phyloP scores from a whole-genome alignment of 352 stramenopile genomes.

The Achlya hypogyna region DNA sequence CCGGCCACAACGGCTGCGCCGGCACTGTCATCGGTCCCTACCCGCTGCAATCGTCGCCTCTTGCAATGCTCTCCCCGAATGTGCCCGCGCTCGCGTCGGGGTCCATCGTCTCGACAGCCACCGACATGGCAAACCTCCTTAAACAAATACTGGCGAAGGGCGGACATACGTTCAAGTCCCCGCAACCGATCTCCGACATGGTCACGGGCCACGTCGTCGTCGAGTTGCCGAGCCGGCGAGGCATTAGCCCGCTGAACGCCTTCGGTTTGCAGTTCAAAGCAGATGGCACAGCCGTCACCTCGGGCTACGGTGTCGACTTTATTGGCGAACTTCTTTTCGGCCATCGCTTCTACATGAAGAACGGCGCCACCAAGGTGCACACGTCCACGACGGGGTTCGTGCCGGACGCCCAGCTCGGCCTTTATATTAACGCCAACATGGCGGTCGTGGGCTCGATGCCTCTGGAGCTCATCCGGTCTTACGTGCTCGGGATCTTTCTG shows the following conservation, averaged over 20 bases:
- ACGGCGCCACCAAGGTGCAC: slow-evolving; percentile 36
- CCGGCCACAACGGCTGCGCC: slow-evolving; percentile 41
- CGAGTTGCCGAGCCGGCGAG: background rate
- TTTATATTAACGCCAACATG: slow-evolving; percentile 52
- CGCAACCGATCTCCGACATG: slow-evolving; percentile 39
- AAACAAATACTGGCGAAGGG: slow-evolving; percentile 54
- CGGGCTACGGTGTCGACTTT: slow-evolving; percentile 61
- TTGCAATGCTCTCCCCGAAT: background rate
- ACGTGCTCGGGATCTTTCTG: slow-evolving; percentile 53
- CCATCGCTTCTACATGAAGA: slow-evolving; percentile 52
- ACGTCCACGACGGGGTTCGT: slow-evolving; percentile 43
- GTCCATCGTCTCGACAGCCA: slow-evolving; percentile 40
- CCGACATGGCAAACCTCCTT: slow-evolving; percentile 45
- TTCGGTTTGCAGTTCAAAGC: slow-evolving; percentile 30
- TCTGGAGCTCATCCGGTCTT: slow-evolving; percentile 50
- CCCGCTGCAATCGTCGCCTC: slow-evolving; percentile 22
- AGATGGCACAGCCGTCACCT: slow-evolving; percentile 38
- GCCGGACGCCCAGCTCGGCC: slow-evolving; percentile 32
- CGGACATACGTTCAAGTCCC: slow-evolving; percentile 26
- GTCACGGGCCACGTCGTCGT: slow-evolving; percentile 36
- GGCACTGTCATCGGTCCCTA: slow-evolving; percentile 35
- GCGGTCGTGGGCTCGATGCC: slow-evolving; percentile 33
- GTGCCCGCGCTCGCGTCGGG: slow-evolving; percentile 27
- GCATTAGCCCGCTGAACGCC: background rate
- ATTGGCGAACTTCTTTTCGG: slow-evolving; percentile 42